Evolutionary conservation across 345 rosid genomes (phyloP), one percentile per base, ranked within the genome.

Genomic region (Gossypium australe): DNA sequence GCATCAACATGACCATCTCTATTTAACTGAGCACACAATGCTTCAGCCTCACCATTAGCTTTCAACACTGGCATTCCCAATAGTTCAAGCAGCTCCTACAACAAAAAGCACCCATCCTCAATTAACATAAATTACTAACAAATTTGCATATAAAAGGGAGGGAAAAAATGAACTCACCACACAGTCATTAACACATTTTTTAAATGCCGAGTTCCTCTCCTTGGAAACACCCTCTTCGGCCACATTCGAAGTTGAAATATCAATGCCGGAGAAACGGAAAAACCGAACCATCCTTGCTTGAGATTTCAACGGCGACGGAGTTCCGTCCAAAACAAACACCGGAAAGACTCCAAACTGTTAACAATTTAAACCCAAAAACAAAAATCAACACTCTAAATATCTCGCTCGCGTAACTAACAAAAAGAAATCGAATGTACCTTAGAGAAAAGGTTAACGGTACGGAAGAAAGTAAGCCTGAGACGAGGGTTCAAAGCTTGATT

Each of bases 31-130:
- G 96, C 97, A 76, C 97, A 95, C 71, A 91, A 82, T 20, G 94
- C 99, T 82, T 95, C 98, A 80, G 98, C 99, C 84, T 95, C 99
- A 43, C 96, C 94, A 29, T 82, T 85, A 9, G 97, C 96, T 78
- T 80, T 82, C 12, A 93, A 45, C 76, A 93, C 91, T 4, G 97
- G 99, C 83, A 95, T 90, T 72, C 98, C 96, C n/a, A 95, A 83
- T 38, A 95, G 80, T 75, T 90, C 79, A 66, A 95, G 89, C 78
- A 93, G 78, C 75, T 89, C 98, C 99, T 95, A 76, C 10, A 65
- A 52, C 22, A 69, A 58, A 45, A 27, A 18, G 11, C 25, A 16
- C 24, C 4, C 64, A 22, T 9, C 45, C 45, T 61, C 57, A 60
- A 70, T 24, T 12, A 20, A 60, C 41, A 4, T 22, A 58, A 65